Conservation (phyloP, 768 basidiomycete species). For the Hypsizygus marmoreus region DNA sequence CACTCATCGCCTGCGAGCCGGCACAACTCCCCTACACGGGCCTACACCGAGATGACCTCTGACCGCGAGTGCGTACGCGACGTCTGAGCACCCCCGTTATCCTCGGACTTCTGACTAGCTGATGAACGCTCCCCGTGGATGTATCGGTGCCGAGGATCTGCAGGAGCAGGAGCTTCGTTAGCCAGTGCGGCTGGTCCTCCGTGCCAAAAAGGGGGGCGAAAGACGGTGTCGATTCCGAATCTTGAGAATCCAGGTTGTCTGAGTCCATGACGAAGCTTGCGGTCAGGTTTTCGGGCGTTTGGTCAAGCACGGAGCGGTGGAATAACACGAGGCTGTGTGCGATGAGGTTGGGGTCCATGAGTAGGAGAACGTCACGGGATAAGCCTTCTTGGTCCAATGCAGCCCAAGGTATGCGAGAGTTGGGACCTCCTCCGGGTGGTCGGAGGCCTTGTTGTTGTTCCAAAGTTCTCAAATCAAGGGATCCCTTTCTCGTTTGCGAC, state of each 20-base stretch:
- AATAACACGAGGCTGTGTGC: constrained; percentile 65
- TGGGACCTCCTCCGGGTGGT: constrained; percentile 15
- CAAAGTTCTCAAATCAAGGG: constrained; percentile 23
- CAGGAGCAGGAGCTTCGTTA: constrained; percentile 70
- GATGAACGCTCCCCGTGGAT: constrained; percentile 28
- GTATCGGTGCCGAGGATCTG: constrained; percentile 71
- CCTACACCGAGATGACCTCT: constrained; percentile 74
- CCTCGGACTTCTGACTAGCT: constrained; percentile 36
- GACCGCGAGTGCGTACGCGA: constrained; percentile 72
- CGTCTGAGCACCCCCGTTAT: constrained; percentile 32
- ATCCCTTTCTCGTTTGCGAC: constrained; percentile 25
- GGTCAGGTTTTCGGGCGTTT: constrained; percentile 55
- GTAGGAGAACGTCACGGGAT: constrained; percentile 63
- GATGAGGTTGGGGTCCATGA: constrained; percentile 61
- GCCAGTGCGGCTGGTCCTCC: constrained; percentile 77
- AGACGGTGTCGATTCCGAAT: constrained; percentile 13
- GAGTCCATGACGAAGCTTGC: constrained; percentile 42
- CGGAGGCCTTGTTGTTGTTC: constrained; percentile 29
- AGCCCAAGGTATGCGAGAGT: constrained; percentile 43
- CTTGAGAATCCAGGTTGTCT: constrained; percentile 23
- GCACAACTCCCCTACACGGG: constrained; percentile 70
- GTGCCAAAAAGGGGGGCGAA: constrained; percentile 58
- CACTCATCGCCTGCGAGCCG: constrained; percentile 76
- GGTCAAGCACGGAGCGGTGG: constrained; percentile 55
- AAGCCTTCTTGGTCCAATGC: constrained; percentile 66